phyloP scores from a whole-genome alignment of 2,329 filamentous ascomycete genomes.

The Annulohypoxylon truncatum region DNA sequence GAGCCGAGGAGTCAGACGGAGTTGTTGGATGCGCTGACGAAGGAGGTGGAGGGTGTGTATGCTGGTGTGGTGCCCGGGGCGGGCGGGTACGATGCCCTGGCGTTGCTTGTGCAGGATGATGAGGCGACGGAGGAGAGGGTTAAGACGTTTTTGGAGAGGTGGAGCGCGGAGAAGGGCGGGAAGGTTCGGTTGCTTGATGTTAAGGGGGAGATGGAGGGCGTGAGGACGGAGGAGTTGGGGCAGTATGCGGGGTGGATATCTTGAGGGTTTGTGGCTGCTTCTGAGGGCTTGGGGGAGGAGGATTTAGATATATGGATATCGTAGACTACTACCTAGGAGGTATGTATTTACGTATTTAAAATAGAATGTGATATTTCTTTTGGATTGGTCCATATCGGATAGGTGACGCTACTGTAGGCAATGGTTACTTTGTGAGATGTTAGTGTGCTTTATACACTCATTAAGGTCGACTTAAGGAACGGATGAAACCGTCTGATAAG shows the following conservation, averaged over 20 bases:
- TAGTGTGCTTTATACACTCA: too few species aligned
- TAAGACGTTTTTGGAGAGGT: slow-evolving; percentile 71
- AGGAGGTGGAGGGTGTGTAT: slow-evolving; percentile 79
- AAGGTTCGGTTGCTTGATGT: slow-evolving; percentile 72
- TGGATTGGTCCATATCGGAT: not conserved
- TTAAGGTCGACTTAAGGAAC: too few species aligned
- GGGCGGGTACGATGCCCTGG: slow-evolving; percentile 91
- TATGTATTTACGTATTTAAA: not conserved
- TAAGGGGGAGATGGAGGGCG: slow-evolving; percentile 52
- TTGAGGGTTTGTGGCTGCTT: not conserved
- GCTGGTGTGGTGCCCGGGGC: slow-evolving; percentile 95
- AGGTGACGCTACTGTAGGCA: not conserved
- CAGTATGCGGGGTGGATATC: slow-evolving; percentile 49
- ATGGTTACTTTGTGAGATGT: too few species aligned
- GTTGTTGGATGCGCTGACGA: slow-evolving; percentile 79
- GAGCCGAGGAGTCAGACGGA: slow-evolving; percentile 88
- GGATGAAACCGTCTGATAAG: too few species aligned
- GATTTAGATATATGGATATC: not conserved
- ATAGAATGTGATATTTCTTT: not conserved
- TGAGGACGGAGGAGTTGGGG: slow-evolving; percentile 44
- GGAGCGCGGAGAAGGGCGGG: slow-evolving; percentile 69
- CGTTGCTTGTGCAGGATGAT: slow-evolving; percentile 81
- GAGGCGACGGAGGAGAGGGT: slow-evolving; percentile 70
- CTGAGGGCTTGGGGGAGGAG: not conserved
- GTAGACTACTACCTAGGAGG: too few species aligned